These are phyloP conservation scores for Fimicolochytrium jonesii DNA, from an alignment of 192 early-diverging fungal species.

Conservation along the genomic window DNA sequence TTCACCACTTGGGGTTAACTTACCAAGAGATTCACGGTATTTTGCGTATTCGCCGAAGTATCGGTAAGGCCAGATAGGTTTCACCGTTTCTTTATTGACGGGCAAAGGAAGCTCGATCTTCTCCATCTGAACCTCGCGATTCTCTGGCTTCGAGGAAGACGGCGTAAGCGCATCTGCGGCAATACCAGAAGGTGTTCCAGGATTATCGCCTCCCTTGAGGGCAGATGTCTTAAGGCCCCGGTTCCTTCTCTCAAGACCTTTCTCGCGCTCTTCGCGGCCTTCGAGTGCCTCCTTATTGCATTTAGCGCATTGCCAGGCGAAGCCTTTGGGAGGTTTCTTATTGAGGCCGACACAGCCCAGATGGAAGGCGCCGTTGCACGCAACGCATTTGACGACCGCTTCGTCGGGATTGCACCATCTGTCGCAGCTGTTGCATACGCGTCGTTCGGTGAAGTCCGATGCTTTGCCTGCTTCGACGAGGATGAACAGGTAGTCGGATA, in stretches of 20 bases:
- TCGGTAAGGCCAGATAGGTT: constrained; percentile 80
- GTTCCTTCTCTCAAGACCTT: constrained; percentile 6
- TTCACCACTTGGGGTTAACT: too few relatives aligned
- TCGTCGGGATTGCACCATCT: constrained; percentile 39
- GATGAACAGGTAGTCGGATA: constrained; percentile 75
- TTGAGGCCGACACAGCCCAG: constrained; percentile 72
- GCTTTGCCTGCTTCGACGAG: constrained; percentile 82
- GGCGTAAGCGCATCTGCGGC: too few relatives aligned
- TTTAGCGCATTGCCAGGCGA: constrained; percentile 78
- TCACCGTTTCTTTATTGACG: constrained; percentile 24
- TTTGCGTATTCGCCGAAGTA: constrained; percentile 84
- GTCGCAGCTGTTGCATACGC: constrained; percentile 42
- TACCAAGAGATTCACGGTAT: constrained; percentile 29
- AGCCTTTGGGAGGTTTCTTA: constrained; percentile 77
- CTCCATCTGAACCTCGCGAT: constrained; percentile 1
- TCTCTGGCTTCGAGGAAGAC: too few relatives aligned
- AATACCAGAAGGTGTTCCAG: too few relatives aligned
- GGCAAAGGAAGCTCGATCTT: not conserved
- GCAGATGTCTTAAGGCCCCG: too few relatives aligned
- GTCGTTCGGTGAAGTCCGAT: constrained; percentile 64
- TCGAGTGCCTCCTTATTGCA: constrained; percentile 47
- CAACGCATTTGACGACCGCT: constrained; percentile 71
- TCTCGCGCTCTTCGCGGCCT: constrained; percentile 34
- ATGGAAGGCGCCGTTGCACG: constrained; percentile 74
- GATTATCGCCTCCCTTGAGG: too few relatives aligned